Evolutionary conservation across 2,329 filamentous ascomycete genomes (phyloP).

Genomic region (Mariannaea sp.): DNA sequence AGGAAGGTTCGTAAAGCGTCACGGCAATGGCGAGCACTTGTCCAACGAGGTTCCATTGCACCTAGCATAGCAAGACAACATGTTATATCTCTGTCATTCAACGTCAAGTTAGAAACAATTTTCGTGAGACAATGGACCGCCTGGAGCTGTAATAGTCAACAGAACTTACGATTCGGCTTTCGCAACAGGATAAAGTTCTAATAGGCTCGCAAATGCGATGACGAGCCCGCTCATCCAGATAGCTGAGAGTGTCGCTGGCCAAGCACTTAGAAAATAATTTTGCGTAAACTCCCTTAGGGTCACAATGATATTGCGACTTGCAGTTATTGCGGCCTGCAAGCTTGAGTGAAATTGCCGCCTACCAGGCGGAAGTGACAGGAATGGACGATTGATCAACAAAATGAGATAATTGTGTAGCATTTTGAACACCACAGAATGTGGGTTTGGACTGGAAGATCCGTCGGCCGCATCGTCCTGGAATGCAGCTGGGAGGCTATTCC

Average conservation of each 20-base stretch:
- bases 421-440: constrained; percentile 34
- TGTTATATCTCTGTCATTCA: background rate
- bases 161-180: constrained; percentile 26
- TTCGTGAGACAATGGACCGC: background rate
- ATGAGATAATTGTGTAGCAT: constrained; percentile 41
- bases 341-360: constrained; percentile 38
- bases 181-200: constrained; percentile 35
- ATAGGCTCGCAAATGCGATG: constrained; percentile 41
- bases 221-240: constrained; percentile 46
- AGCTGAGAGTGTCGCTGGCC: constrained; percentile 43
- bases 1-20: background rate
- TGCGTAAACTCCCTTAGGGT: constrained; percentile 22
- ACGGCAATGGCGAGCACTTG: constrained; percentile 8
- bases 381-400: constrained; percentile 43
- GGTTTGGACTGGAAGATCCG: background rate
- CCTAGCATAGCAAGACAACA: constrained; percentile 9
- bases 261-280: constrained; percentile 27
- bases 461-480: constrained; percentile 5
- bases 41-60: constrained; percentile 5
- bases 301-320: constrained; percentile 37
- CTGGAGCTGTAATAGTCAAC: no score
- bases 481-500: constrained; percentile 31
- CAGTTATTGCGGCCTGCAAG: constrained; percentile 39
- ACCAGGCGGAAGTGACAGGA: constrained; percentile 39
- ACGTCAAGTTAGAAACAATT: background rate